Conservation (phyloP, 1,284 basidiomycete genomes). For the Mycena sp. region DNA sequence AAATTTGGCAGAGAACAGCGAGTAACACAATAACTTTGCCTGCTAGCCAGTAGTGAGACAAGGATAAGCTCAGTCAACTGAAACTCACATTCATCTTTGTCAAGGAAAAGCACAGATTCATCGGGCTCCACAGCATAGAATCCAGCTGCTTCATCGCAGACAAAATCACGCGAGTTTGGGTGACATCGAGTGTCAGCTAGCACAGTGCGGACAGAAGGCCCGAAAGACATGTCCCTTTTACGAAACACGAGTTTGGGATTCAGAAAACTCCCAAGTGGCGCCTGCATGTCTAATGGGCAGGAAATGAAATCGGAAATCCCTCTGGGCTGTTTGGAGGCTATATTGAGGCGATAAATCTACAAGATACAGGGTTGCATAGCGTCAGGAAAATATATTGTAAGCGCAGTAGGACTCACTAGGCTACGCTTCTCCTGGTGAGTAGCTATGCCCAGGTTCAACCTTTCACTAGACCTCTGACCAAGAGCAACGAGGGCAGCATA, state of each 20-base stretch:
- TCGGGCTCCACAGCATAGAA: background rate
- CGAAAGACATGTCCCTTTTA: background rate
- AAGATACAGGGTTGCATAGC: no score
- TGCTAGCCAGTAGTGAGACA: background rate
- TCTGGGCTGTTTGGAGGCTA: background rate
- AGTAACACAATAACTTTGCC: background rate
- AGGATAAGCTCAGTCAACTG: background rate
- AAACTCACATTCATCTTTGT: background rate
- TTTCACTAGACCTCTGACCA: no score
- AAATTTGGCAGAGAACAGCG: background rate
- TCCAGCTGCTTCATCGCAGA: background rate
- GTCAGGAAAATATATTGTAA: no score
- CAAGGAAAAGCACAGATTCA: background rate
- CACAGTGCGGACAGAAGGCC: background rate
- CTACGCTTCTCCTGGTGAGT: background rate
- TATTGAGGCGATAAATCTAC: background rate
- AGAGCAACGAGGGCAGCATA: no score
- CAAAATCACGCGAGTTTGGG: background rate
- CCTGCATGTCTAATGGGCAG: background rate
- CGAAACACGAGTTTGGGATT: background rate
- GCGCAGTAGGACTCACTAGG: background rate
- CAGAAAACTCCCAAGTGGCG: background rate
- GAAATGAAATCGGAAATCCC: background rate
- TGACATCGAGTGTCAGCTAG: constrained; percentile 2
- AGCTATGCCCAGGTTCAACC: background rate